phyloP scores from a whole-genome alignment of 2,329 filamentous ascomycete genomes.

The Byssoonygena ceratinophila region DNA sequence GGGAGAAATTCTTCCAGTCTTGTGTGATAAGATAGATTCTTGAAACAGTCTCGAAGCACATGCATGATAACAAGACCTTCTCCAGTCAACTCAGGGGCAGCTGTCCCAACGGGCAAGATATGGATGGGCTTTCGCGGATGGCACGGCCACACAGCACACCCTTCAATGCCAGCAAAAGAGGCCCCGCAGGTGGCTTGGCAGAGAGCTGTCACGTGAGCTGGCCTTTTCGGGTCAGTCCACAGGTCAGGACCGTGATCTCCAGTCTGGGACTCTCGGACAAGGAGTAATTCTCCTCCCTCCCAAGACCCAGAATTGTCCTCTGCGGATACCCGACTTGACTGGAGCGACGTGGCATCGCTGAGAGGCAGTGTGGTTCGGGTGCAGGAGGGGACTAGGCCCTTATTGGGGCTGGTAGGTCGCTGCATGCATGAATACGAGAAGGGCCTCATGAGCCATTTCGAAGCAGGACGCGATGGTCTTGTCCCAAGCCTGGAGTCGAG shows the following conservation, averaged over 20 bases:
- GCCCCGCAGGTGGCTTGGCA: too few species aligned
- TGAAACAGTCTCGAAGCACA: not conserved
- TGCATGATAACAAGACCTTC: not conserved
- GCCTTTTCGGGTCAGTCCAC: too few species aligned
- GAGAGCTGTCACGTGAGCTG: not conserved
- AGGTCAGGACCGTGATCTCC: not conserved
- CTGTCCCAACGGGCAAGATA: too few species aligned
- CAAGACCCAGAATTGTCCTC: not conserved
- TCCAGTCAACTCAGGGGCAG: not conserved
- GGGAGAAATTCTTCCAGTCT: not conserved
- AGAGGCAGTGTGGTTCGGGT: not conserved
- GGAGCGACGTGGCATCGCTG: slow-evolving; percentile 8
- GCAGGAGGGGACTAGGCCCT: not conserved
- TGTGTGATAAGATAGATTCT: not conserved
- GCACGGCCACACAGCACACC: too few species aligned
- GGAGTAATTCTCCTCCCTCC: not conserved
- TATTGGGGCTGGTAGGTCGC: slow-evolving; percentile 1
- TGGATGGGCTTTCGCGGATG: too few species aligned
- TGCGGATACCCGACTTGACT: not conserved
- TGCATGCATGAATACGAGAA: slow-evolving; percentile 5
- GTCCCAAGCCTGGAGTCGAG: not conserved
- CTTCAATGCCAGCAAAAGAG: too few species aligned
- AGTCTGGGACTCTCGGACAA: not conserved
- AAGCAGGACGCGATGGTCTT: not conserved
- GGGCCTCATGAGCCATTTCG: not conserved